Percentiles rank a stretch among this genome's conserved stretches.
phyloP scores from a whole-genome alignment of 768 basidiomycete species.

The Lentinus brumalis region DNA sequence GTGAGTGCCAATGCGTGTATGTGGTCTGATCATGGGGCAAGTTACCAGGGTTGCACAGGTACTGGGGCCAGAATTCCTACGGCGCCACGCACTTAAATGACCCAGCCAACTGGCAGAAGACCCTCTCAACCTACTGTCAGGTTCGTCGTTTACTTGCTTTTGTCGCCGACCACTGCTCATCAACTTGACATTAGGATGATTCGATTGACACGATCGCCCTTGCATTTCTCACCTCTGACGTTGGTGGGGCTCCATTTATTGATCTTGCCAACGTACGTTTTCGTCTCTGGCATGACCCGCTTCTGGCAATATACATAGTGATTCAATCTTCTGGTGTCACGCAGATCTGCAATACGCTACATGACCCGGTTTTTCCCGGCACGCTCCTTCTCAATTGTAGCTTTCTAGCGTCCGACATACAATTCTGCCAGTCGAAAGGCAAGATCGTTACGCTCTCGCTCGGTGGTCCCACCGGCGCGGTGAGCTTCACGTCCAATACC shows the following conservation, averaged over 20 bases:
- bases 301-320: background rate
- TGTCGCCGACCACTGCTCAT: background rate
- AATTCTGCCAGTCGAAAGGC: constrained; percentile 55
- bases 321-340: background rate
- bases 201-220: constrained; percentile 61
- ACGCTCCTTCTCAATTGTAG: constrained; percentile 66
- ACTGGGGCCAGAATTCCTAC: constrained; percentile 63
- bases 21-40: background rate
- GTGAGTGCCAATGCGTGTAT: constrained; percentile 19
- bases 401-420: constrained; percentile 60
- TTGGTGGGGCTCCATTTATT: constrained; percentile 58
- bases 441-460: constrained; percentile 43
- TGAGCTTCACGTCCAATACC: constrained; percentile 57
- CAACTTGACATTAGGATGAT: constrained; percentile 42
- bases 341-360: constrained; percentile 63
- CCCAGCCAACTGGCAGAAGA: constrained; percentile 51
- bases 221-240: constrained; percentile 62
- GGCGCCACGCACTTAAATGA: constrained; percentile 51
- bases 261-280: constrained; percentile 59
- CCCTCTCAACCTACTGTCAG: constrained; percentile 54
- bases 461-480: constrained; percentile 55
- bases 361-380: constrained; percentile 61
- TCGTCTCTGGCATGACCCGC: constrained; percentile 2
- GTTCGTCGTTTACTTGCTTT: constrained; percentile 29
- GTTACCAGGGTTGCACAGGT: constrained; percentile 33